Base-by-base conservation (phyloP, 2,329 filamentous ascomycete species). In the Fonsecaea pugnacius region DNA sequence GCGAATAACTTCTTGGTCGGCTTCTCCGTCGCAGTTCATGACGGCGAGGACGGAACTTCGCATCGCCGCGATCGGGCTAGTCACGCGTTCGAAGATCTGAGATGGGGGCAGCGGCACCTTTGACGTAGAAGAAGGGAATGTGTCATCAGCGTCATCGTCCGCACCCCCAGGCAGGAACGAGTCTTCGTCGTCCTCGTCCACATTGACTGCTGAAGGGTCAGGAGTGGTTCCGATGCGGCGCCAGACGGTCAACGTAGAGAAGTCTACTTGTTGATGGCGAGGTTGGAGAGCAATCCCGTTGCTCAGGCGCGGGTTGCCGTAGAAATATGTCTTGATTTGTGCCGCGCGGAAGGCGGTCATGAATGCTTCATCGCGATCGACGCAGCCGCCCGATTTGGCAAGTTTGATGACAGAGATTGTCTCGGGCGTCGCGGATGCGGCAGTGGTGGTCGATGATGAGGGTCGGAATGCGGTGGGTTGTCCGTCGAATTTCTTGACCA, bases 261-360 rank as follows among this genome's bases (percentile, higher is more conserved):
- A 95, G 67, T 92, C 89, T 4, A 96, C 86, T 64, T 90, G 89
- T 72, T 96, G 91, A 6, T 92, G 96, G 71, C 93, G 90, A 0
- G 95, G 95, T 52, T 91, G 95, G 1, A 99, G 81, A 0, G 91
- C 90, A 63, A 90, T 85, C 67, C 87, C 75, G 9, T 76, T 77
- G 10, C 77, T 76, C 1, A 78, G 74, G 9, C 77, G 75, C 0
- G 76, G 71, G 67, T 91, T 89, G 9, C 95, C 95, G 74, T 97
- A 99, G 80, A 99, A 99, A 77, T 99, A 99, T 71, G 93, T 89
- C 70, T 90, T 89, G 58, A 97, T 92, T 57, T 90, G 85, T 0
- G 89, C 86, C 72, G 96, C 91, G 51, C 90, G 85, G 4, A 86
- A 79, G 16, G 87, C 83, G 72, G 91, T 90, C 82, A 93, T 87